Base-by-base conservation (phyloP, 441 rosid species). In the Mallotus repandus region DNA sequence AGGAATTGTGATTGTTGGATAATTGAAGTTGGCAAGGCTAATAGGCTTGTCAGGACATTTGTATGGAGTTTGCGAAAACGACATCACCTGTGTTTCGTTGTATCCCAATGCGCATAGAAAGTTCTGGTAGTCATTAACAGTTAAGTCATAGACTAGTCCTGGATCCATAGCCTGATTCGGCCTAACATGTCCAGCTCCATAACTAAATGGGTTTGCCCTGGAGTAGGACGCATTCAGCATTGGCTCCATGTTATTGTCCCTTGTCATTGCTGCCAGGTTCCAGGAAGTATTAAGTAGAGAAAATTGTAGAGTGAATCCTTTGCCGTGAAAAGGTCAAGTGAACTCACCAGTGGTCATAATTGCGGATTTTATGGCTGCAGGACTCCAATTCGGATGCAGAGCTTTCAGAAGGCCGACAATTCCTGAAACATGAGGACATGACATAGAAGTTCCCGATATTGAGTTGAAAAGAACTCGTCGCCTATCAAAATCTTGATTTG, bases 381-480 rank as follows among this genome's bases (percentile, higher is more conserved):
- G 88, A 18, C 86, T 84, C 96, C 93, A 90, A 12, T 65, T 61
- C 1, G 87, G 93, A 63, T 88, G 77, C 48, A 81, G 63, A 4
- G 86, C 64, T 77, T 75, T 86, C 70, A 90, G 85, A 52, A 90
- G 89, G 56, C 86, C 96, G 16, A 68, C 85, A 41, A 86, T 79
- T 55, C 96, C 93, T 3, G 93, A 68, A 52, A 88, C 87, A 63
- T 90, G 96, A 77, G 96, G 96, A 13, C 93, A 87, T 14, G 93
- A 77, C 96, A 88, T 88, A 4, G 95, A 89, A 7, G 95, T 89
- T 4, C 92, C 92, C 2, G 89, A 86, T 61, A 73, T 21, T 0
- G 77, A 73, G 75, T 70, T 80, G 61, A 79, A 88, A 38, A 75
- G 81, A 57, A 76, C 53, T 41, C 78, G 71, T 48, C 89, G 86